Base-by-base conservation (phyloP, 306 rosid species). In the Prunus salicina region DNA sequence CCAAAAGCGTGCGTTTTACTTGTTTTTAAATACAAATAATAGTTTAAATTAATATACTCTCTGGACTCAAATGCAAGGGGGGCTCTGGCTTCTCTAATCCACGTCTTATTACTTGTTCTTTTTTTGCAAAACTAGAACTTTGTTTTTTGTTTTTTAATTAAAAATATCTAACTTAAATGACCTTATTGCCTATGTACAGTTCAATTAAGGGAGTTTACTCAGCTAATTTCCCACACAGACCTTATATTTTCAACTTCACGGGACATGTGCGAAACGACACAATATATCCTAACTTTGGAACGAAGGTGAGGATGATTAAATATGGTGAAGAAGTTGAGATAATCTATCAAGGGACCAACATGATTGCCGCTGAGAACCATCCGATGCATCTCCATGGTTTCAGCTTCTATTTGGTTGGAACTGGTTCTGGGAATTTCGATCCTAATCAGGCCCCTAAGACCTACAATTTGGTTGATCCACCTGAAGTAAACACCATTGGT, bases 311-410 rank as follows among this genome's bases (percentile, higher is more conserved):
- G 75, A 78, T 7, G 67, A 63, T 95, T 81, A 88, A 89, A 77
- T 95, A 58, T 22, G 98, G 97, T 1, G 84, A 96, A 2, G 86
- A 85, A n/a, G 98, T 95, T 8, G 92, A 95, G 77, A 56, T 95
- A 27, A 97, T 95, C 51, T 73, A 92, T 66, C 97, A 95, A 79
- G 99, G 81, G 66, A 95, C 99, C 0, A 91, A 86, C 46, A 91
- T 95, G 20, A 80, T 92, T 19, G 89, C 97, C 6, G 76, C 96
- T 0, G 97, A 95, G 81, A 92, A 92, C 80, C 98, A 95, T 66
- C 97, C 97, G 0, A 88, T 95, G 75, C 98, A 95, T 74, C 97
- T 95, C 43, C 99, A 95, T 50, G 99, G 97, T 1, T 90, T 89
- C 65, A 97, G 89, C 85, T 95, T 95, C 84, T 92, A 87, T 45